These are phyloP conservation scores for Ascochyta fabae DNA, from an alignment of 2,329 filamentous ascomycete species.

Conservation along the genomic window DNA sequence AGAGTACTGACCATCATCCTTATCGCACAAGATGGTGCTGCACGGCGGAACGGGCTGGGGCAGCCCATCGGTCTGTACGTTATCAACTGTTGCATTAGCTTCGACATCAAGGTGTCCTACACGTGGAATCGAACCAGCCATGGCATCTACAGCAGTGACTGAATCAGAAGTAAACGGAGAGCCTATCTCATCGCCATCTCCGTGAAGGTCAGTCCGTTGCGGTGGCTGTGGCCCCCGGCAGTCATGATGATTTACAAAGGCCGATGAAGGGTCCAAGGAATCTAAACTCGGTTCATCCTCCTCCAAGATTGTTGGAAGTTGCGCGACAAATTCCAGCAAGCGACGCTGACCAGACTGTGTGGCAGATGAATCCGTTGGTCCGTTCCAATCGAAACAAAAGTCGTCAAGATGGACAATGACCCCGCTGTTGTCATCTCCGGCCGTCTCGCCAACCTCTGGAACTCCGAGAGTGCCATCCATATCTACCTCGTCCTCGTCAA, in stretches of 20 bases:
- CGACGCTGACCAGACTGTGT: background rate
- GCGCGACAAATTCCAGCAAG: background rate
- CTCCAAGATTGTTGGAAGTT: background rate
- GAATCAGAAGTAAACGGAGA: background rate
- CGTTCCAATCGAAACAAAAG: background rate
- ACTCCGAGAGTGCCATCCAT: background rate
- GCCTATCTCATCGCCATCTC: background rate
- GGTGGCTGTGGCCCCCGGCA: background rate
- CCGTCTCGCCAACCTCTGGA: background rate
- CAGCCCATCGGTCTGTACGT: background rate
- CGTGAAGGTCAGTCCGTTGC: background rate
- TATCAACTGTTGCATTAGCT: background rate
- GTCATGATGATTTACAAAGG: background rate
- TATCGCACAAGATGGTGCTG: background rate
- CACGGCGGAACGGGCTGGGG: background rate
- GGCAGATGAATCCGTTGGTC: background rate
- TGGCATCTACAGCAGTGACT: background rate
- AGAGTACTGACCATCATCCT: background rate
- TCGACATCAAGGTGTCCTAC: background rate
- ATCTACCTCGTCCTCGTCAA: background rate
- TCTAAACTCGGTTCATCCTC: background rate
- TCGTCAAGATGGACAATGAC: background rate
- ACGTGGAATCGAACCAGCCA: background rate
- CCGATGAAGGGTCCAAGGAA: background rate
- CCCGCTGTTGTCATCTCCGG: background rate